Evolutionary conservation across 768 basidiomycete genomes (phyloP).

Genomic region (Pholiota conissans): DNA sequence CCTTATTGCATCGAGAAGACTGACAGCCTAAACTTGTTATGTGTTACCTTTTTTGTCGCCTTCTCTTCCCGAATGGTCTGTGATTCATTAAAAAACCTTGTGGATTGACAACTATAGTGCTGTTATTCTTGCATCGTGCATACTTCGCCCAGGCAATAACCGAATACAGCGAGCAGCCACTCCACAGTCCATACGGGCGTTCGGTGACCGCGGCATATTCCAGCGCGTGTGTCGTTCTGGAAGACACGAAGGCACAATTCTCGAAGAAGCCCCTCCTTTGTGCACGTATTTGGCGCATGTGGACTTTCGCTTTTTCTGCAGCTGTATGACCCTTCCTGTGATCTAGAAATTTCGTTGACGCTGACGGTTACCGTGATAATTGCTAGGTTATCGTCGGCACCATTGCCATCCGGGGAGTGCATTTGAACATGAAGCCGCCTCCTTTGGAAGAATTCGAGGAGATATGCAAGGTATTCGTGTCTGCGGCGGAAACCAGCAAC

Average conservation of each 20-base stretch:
- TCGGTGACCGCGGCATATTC: conserved; percentile 55
- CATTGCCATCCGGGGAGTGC: conserved; percentile 45
- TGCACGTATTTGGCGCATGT: conserved; percentile 57
- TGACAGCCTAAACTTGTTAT: not conserved
- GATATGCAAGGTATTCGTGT: conserved; percentile 44
- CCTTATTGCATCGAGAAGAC: not conserved
- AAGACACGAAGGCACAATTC: conserved; percentile 40
- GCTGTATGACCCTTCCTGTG: conserved; percentile 37
- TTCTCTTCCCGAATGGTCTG: too few species aligned
- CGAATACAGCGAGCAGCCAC: conserved; percentile 45
- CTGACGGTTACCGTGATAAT: not conserved
- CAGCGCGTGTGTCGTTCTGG: conserved; percentile 47
- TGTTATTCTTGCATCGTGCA: conserved; percentile 55
- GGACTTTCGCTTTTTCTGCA: conserved; percentile 57
- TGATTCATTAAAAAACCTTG: too few species aligned
- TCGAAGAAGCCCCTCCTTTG: conserved; percentile 43
- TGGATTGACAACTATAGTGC: conserved; percentile 33
- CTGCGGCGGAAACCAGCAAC: conserved; percentile 43
- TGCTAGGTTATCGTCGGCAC: conserved; percentile 53
- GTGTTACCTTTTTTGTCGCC: not conserved
- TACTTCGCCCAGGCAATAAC: conserved; percentile 59
- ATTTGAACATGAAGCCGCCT: conserved; percentile 44
- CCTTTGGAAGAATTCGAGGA: conserved; percentile 47
- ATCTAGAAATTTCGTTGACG: not conserved
- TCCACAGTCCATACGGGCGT: conserved; percentile 45